Percentiles rank a stretch among this genome's conserved stretches.
These are phyloP conservation scores for Colletotrichum spinosum DNA, from an alignment of 2,329 filamentous ascomycete species.

Conservation along the genomic window DNA sequence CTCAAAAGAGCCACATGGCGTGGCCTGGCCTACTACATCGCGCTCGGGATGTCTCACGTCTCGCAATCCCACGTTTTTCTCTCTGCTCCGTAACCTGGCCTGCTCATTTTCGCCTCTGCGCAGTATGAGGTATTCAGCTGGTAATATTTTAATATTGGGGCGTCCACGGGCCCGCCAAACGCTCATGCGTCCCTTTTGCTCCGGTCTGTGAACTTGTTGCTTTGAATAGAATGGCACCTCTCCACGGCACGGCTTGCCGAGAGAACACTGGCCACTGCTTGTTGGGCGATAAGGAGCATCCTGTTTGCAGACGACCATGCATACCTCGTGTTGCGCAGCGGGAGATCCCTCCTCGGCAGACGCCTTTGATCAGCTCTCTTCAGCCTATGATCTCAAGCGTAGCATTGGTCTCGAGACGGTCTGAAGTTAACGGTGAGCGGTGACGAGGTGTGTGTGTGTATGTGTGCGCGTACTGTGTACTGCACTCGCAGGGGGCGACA, in stretches of 20 bases:
- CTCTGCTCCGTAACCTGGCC: background rate
- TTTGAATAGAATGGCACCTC: conserved; percentile 29
- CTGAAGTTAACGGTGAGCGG: conserved; percentile 9
- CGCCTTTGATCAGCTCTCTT: conserved; percentile 9
- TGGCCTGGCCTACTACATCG: background rate
- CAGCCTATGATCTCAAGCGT: conserved; percentile 22
- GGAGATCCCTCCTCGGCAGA: conserved; percentile 24
- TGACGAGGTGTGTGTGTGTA: background rate
- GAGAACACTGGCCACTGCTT: background rate
- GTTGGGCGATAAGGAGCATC: background rate
- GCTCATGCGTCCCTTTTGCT: conserved; percentile 9
- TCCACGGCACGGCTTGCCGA: conserved; percentile 9
- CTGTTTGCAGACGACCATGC: conserved; percentile 15
- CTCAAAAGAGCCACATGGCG: conserved; percentile 26
- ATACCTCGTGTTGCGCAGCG: conserved; percentile 10
- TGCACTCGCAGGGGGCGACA: background rate
- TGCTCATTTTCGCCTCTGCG: conserved; percentile 4
- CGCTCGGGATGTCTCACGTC: conserved; percentile 23
- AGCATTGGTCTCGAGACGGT: conserved; percentile 3
- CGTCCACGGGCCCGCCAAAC: conserved; percentile 18
- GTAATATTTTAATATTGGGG: background rate
- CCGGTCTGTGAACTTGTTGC: background rate
- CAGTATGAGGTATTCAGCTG: conserved; percentile 11
- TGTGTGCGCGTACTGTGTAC: background rate
- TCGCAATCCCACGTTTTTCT: conserved; percentile 28